A percentile compares a stretch with the other conserved stretches of the same genome.
phyloP scores from a whole-genome alignment of 1,284 basidiomycete genomes.

The Tilletia horrida region DNA sequence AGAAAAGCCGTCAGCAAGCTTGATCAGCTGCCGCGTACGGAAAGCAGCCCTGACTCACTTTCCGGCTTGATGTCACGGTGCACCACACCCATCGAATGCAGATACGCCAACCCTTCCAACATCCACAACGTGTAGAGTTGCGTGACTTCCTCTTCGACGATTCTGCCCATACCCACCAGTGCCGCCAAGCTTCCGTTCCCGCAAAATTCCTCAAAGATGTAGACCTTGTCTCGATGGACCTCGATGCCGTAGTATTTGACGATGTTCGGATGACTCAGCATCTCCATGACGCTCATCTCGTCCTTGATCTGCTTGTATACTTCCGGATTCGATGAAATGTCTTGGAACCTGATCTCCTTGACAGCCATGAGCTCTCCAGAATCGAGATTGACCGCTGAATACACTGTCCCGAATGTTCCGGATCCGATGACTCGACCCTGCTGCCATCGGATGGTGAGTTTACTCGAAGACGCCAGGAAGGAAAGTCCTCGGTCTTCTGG shows the following conservation, averaged over 20 bases:
- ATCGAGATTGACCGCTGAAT: conserved; percentile 93
- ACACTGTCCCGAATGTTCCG: conserved; percentile 88
- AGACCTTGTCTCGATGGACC: conserved; percentile 96
- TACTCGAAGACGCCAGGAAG: conserved; percentile 68
- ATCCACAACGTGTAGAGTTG: conserved; percentile 97
- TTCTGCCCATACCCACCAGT: conserved; percentile 85
- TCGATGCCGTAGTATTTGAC: conserved; percentile 99
- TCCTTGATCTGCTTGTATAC: conserved; percentile 85
- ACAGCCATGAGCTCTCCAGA: conserved; percentile 97
- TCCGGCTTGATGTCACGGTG: conserved; percentile 99
- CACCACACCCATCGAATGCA: conserved; percentile 87
- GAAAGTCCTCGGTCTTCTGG: conserved; percentile 51
- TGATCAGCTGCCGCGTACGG: not conserved
- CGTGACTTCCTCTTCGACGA: conserved; percentile 94
- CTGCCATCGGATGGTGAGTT: conserved; percentile 96
- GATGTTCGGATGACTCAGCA: conserved; percentile 95
- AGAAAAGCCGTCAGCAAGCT: not conserved
- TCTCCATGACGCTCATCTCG: conserved; percentile 96
- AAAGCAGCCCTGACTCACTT: conserved; percentile 65
- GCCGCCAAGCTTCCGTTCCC: conserved; percentile 89
- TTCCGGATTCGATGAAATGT: conserved; percentile 65
- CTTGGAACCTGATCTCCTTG: conserved; percentile 98
- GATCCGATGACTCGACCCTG: conserved; percentile 96
- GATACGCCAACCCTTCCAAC: conserved; percentile 86
- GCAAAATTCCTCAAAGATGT: conserved; percentile 99